Base-by-base conservation (phyloP, 768 basidiomycete species). In the Calocera viscosa region DNA sequence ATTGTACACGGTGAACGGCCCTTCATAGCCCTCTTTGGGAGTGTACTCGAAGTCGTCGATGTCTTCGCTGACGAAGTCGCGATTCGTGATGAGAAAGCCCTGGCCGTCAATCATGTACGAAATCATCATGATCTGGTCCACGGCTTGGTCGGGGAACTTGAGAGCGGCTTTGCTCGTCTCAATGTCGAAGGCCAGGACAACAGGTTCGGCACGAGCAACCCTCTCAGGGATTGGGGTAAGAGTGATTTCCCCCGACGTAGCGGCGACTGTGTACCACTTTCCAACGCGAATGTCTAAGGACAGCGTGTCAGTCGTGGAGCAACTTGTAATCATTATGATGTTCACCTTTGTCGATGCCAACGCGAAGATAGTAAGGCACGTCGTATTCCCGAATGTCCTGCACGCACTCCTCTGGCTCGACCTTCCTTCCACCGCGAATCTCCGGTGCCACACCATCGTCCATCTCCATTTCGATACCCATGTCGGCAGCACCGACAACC, bases 121-220 rank as follows among this genome's bases (percentile, higher is more conserved):
- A 70, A 99, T 98, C 96, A 99, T 99, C 95, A 99, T 99, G 72
- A 99, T 93, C 75, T 97, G 94, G 79, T 98, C 96, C 28, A 91
- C 87, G 7, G 86, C 84, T 71, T 94, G 89, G 78, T 98, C 96
- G 0, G 96, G 95, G 74, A 98, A 98, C 77, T 98, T 98, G 72
- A 98, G 85, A n/a, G 96, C 95, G n/a, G 91, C 89, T 78, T 99
- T 99, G 1, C 94, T 95, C 19, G 92, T 94, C 76, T 99, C 96
- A 74, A 99, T 99, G 85, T 98, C 96, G 75, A 82, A 99, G 0
- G 96, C 96, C 91, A 99, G 89, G 65, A 99, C 94, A 47, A 99
- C 94, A 0, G 96, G 96, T 73, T 99, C 96, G 24, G 96, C 94
- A 83, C 96, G 94, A 75, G 96, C 95, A 68, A 98, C 94, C 66